A percentile compares a stretch with the other conserved stretches of the same genome.
Evolutionary conservation across 2,329 filamentous ascomycete species (phyloP).

Genomic region (Penicillium expansum): DNA sequence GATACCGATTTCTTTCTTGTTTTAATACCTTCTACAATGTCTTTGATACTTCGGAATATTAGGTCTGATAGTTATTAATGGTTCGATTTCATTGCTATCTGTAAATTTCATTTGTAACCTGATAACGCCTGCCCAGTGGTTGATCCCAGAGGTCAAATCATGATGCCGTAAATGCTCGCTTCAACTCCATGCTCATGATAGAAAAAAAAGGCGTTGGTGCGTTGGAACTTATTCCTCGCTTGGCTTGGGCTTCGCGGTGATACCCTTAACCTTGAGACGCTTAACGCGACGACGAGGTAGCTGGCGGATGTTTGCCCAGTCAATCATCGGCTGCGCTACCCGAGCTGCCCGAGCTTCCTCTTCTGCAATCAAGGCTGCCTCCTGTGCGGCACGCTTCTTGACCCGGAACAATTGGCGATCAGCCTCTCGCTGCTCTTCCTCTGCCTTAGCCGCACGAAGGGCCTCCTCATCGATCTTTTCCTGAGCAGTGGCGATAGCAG

Average conservation of each 20-base stretch:
- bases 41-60: slow-evolving; percentile 10
- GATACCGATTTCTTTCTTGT: slow-evolving; percentile 22
- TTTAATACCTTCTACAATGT: slow-evolving; percentile 16
- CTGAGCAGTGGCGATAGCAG: slow-evolving; percentile 56
- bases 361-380: background rate
- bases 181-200: background rate
- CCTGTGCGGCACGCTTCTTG: background rate
- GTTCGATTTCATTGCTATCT: slow-evolving; percentile 10
- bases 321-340: too few species aligned
- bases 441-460: slow-evolving; percentile 50
- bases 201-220: background rate
- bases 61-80: slow-evolving; percentile 12
- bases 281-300: too few species aligned
- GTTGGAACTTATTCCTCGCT: background rate
- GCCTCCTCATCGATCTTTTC: background rate
- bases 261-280: too few species aligned
- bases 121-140: background rate
- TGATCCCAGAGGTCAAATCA: background rate
- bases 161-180: background rate
- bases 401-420: background rate
- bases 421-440: slow-evolving; percentile 51
- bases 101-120: background rate
- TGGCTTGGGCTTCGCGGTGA: too few species aligned
- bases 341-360: too few species aligned
- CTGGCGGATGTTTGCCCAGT: too few species aligned